A percentile compares a stretch with the other conserved stretches of the same genome.
phyloP scores from a whole-genome alignment of 1,139 yeast genomes.

The Pneumocystis canis region DNA sequence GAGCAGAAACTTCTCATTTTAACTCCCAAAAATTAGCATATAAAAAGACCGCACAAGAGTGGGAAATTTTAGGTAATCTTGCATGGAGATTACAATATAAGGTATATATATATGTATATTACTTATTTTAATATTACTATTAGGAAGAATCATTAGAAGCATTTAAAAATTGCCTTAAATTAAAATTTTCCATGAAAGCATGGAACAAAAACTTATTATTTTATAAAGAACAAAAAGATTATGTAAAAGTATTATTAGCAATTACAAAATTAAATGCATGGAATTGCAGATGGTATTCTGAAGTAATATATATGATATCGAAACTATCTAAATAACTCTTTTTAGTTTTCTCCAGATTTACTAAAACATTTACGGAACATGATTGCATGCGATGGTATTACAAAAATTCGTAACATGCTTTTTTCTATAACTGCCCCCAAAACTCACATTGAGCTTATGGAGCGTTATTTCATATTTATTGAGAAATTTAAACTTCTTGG shows the following conservation, averaged over 20 bases:
- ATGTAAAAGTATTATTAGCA: constrained; percentile 48
- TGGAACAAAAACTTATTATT: constrained; percentile 59
- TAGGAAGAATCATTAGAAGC: constrained; percentile 59
- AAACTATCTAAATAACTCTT: not conserved
- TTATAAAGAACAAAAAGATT: constrained; percentile 29
- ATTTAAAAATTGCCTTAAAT: constrained; percentile 53
- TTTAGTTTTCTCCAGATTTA: constrained; percentile 15
- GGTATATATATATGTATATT: constrained; percentile 22
- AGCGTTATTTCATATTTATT: not conserved
- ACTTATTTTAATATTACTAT: not conserved
- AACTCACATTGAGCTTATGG: not conserved
- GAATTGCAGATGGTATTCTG: constrained; percentile 96
- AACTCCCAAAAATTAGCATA: constrained; percentile 59
- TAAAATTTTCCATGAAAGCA: constrained; percentile 71
- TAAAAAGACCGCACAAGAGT: constrained; percentile 71
- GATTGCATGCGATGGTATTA: constrained; percentile 15
- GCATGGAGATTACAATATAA: constrained; percentile 66
- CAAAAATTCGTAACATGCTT: constrained; percentile 8
- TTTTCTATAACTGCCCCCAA: constrained; percentile 2
- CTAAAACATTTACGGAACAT: constrained; percentile 11
- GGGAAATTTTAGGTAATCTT: constrained; percentile 81
- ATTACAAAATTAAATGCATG: constrained; percentile 70
- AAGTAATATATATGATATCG: constrained; percentile 20
- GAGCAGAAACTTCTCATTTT: constrained; percentile 74
- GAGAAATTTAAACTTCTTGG: not conserved